phyloP scores from a whole-genome alignment of 352 stramenopile species.

The Blastocystis sp. region DNA sequence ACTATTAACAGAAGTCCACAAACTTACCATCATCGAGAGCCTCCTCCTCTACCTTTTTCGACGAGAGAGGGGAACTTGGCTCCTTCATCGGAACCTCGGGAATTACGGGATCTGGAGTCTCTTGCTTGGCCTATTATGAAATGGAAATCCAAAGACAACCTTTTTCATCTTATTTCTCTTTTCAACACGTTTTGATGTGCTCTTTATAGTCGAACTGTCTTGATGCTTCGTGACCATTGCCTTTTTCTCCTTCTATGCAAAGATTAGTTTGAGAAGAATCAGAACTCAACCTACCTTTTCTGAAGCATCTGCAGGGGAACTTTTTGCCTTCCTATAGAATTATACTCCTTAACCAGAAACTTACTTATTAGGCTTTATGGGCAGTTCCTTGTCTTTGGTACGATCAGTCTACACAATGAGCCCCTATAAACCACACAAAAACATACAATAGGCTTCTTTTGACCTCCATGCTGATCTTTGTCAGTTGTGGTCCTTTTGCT shows the following conservation, averaged over 20 bases:
- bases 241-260: conserved; percentile 54
- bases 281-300: conserved; percentile 22
- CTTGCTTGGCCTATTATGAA: not conserved
- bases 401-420: not conserved
- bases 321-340: not conserved
- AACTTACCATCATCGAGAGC: conserved; percentile 34
- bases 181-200: not conserved
- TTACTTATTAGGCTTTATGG: not conserved
- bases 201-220: not conserved
- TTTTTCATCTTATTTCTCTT: conserved; percentile 4
- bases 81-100: not conserved
- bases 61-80: not conserved
- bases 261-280: not conserved
- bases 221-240: not conserved
- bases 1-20: not conserved
- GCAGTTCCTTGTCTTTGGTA: not conserved
- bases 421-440: not conserved
- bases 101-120: not conserved
- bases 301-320: not conserved
- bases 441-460: not conserved
- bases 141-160: not conserved
- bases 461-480: not conserved
- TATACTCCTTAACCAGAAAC: not conserved
- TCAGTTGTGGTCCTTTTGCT: not conserved
- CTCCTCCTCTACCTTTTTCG: conserved; percentile 30